A percentile compares a stretch with the other conserved stretches of the same genome.
phyloP scores from a whole-genome alignment of 352 stramenopile species.

The Pythium aquatile region DNA sequence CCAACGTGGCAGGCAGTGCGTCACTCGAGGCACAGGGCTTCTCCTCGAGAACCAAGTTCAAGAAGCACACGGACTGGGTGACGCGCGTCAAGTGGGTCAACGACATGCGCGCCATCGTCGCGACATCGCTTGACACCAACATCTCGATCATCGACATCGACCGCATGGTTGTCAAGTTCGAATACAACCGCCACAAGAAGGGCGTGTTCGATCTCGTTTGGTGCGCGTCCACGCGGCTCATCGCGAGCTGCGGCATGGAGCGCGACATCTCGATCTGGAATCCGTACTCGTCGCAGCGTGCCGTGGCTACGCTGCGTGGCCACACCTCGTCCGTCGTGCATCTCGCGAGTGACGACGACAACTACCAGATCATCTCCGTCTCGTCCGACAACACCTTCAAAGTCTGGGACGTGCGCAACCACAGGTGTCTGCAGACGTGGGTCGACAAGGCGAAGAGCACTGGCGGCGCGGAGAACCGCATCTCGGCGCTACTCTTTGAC shows the following conservation, averaged over 20 bases:
- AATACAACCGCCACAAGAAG: conserved; percentile 81
- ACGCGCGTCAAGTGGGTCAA: conserved; percentile 83
- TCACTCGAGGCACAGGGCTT: conserved; percentile 65
- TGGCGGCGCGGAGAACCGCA: conserved; percentile 55
- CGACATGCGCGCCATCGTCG: conserved; percentile 76
- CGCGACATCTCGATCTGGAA: conserved; percentile 89
- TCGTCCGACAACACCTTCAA: conserved; percentile 84
- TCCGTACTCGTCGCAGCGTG: conserved; percentile 82
- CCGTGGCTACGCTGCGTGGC: conserved; percentile 64
- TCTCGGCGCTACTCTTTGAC: conserved; percentile 68
- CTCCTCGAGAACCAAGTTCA: conserved; percentile 65
- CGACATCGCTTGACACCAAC: conserved; percentile 74
- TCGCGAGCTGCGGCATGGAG: conserved; percentile 83
- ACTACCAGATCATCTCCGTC: conserved; percentile 82
- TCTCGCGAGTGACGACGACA: conserved; percentile 76
- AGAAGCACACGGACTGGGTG: conserved; percentile 84
- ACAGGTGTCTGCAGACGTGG: conserved; percentile 81
- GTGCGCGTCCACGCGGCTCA: conserved; percentile 69
- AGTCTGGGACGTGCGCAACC: conserved; percentile 82
- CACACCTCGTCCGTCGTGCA: conserved; percentile 78
- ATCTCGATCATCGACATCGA: conserved; percentile 84
- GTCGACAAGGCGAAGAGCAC: conserved; percentile 58
- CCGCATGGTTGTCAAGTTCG: conserved; percentile 75
- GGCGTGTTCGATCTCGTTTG: conserved; percentile 82
- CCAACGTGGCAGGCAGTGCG: conserved; percentile 44